Percentiles rank a stretch among this genome's conserved stretches.
These are phyloP conservation scores for Nemania sp. DNA, from an alignment of 2,329 filamentous ascomycete species.

Conservation along the genomic window DNA sequence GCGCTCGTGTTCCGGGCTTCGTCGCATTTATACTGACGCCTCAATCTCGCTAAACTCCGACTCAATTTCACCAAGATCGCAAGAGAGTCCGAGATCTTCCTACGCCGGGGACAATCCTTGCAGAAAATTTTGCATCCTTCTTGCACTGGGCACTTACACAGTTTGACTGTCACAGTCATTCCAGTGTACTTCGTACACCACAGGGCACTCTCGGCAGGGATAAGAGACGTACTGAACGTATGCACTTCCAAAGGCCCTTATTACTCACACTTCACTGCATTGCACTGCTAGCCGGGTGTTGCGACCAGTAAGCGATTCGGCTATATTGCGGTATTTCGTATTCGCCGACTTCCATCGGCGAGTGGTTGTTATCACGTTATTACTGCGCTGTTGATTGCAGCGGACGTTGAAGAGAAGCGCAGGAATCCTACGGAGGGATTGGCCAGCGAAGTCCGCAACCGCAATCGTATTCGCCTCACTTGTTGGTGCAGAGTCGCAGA, in stretches of 20 bases:
- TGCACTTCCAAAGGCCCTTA: no score
- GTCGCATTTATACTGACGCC: conserved; percentile 13
- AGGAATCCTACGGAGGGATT: background rate
- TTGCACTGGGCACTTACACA: background rate
- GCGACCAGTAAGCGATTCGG: no score
- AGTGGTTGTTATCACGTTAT: background rate
- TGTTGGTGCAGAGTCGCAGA: conserved; percentile 1
- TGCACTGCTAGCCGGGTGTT: no score
- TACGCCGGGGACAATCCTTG: conserved; percentile 15
- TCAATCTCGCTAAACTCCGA: conserved; percentile 32
- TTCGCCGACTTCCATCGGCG: background rate
- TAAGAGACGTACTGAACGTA: no score
- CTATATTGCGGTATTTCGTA: no score
- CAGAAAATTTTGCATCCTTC: conserved; percentile 6
- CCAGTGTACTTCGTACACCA: no score
- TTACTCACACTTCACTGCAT: no score
- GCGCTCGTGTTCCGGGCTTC: conserved; percentile 13
- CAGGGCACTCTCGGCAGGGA: conserved; percentile 1
- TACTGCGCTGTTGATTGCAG: conserved; percentile 1
- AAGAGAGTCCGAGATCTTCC: conserved; percentile 19
- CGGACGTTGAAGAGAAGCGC: background rate
- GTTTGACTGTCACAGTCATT: conserved; percentile 17
- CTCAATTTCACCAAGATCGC: conserved; percentile 23
- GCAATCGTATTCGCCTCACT: conserved; percentile 18
- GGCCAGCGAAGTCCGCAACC: conserved; percentile 6